phyloP scores from a whole-genome alignment of 192 early-diverging fungal species.

The Gonapodya sp. region DNA sequence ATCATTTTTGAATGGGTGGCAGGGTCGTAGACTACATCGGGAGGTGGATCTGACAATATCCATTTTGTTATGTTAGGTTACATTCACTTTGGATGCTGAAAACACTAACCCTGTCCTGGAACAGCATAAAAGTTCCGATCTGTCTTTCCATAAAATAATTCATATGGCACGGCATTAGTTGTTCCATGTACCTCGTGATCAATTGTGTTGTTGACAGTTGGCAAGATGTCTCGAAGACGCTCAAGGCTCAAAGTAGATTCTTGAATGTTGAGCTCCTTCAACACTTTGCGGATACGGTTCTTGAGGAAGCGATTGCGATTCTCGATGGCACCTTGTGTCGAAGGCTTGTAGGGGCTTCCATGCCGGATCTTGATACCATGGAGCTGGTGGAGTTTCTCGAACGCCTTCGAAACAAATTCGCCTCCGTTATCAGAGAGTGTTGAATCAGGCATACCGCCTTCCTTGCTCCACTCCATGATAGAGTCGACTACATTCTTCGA shows the following conservation, averaged over 20 bases:
- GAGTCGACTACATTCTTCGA: not conserved
- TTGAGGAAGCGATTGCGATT: not conserved
- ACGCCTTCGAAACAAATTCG: not conserved
- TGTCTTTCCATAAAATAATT: not conserved
- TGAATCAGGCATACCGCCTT: not conserved
- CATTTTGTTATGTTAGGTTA: not conserved
- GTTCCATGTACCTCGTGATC: not conserved
- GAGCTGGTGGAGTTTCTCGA: not conserved
- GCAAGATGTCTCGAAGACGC: not conserved
- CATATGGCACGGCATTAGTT: not conserved
- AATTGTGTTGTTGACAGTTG: not conserved
- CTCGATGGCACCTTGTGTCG: not conserved
- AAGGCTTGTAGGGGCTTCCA: not conserved
- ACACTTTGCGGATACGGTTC: not conserved
- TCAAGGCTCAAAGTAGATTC: not conserved
- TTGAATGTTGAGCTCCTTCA: not conserved
- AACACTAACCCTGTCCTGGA: not conserved
- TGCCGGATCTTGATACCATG: not conserved
- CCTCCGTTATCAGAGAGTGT: not conserved
- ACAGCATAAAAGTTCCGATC: not conserved
- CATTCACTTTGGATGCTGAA: not conserved
- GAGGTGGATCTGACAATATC: not conserved
- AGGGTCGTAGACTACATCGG: not conserved
- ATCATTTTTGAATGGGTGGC: not conserved
- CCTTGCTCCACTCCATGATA: not conserved